These are phyloP conservation scores for Candida ovalis DNA, from an alignment of 805 yeast species.

Conservation along the genomic window DNA sequence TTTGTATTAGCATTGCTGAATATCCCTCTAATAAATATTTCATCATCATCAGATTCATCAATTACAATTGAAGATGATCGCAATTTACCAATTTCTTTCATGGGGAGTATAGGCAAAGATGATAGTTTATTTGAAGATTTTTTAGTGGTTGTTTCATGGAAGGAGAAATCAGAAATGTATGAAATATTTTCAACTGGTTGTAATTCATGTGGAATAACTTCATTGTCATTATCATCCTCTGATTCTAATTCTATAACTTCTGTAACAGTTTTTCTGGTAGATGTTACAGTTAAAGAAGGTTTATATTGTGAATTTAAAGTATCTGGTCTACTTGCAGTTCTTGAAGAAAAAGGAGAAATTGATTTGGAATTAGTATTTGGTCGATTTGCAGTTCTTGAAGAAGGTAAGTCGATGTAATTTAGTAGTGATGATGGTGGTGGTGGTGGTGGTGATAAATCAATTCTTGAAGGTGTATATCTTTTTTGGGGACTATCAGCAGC, in stretches of 20 bases:
- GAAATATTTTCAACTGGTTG: neutral
- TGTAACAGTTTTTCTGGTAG: neutral
- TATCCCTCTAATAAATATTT: neutral
- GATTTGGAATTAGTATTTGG: neutral
- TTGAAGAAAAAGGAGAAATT: neutral
- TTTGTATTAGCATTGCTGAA: neutral
- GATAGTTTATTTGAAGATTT: no score
- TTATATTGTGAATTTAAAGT: no score
- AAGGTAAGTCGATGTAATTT: neutral
- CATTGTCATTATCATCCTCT: conserved; percentile 2
- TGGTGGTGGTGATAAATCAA: no score
- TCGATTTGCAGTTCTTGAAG: neutral
- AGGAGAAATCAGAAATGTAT: conserved; percentile 4
- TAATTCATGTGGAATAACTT: neutral
- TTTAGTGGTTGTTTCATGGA: neutral
- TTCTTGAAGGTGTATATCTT: no score
- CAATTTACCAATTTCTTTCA: no score
- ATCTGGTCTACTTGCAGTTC: neutral
- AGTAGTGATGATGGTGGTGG: no score
- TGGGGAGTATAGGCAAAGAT: neutral
- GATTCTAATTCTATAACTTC: conserved; percentile 12
- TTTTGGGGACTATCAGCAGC: no score
- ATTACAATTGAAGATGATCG: neutral
- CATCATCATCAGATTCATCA: neutral
- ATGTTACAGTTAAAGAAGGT: no score